phyloP scores from a whole-genome alignment of 345 rosid species.

The Brassica nigra region DNA sequence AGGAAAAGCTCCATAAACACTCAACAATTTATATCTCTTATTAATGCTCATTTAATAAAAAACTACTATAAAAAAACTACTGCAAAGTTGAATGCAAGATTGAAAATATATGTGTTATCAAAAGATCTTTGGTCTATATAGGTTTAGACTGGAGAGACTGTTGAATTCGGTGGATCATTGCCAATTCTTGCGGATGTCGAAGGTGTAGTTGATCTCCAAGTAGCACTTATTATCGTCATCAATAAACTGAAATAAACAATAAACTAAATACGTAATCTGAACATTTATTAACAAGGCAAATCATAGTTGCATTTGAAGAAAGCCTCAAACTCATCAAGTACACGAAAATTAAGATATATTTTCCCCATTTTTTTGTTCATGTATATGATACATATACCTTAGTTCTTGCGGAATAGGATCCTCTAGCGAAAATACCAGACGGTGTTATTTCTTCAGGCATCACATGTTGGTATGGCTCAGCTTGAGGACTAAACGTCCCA shows the following conservation, averaged over 20 bases:
- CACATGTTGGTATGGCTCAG: conserved; percentile 71
- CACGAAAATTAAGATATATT: not conserved
- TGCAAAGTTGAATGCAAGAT: conserved; percentile 15
- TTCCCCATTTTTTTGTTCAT: not conserved
- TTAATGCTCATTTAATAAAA: conserved; percentile 20
- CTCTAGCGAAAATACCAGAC: conserved; percentile 88
- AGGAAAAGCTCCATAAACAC: conserved; percentile 10
- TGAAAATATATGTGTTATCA: not conserved
- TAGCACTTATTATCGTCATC: conserved; percentile 88
- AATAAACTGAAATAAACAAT: conserved; percentile 53
- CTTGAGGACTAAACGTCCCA: conserved; percentile 94
- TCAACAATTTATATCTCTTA: conserved; percentile 4
- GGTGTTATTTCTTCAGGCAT: conserved; percentile 89
- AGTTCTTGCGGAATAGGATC: conserved; percentile 77
- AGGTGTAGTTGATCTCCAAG: conserved; percentile 86
- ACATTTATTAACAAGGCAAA: not conserved
- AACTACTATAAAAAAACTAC: not conserved
- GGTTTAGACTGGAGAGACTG: conserved; percentile 5
- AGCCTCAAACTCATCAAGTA: not conserved
- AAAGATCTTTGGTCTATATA: conserved; percentile 31
- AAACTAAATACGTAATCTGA: not conserved
- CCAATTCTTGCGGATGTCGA: conserved; percentile 89
- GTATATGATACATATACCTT: conserved; percentile 47
- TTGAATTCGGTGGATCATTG: conserved; percentile 27
- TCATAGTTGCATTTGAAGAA: not conserved